phyloP scores from a whole-genome alignment of 2,329 filamentous ascomycete species.

The Colletotrichum sp. region DNA sequence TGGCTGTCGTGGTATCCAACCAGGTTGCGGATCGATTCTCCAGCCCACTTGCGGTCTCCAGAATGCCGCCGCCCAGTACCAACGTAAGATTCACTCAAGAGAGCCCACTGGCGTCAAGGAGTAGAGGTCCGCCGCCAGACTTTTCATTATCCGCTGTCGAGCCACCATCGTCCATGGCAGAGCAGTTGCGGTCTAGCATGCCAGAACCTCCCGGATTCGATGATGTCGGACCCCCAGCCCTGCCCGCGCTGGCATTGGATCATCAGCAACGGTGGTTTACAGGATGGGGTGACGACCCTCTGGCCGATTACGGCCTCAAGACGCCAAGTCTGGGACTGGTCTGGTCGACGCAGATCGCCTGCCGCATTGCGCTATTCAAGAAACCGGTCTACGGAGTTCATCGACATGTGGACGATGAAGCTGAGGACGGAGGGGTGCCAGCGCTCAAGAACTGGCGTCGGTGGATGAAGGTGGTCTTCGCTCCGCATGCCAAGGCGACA shows the following conservation, averaged over 20 bases:
- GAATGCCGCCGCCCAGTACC: conserved; percentile 23
- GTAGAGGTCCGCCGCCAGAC: conserved; percentile 31
- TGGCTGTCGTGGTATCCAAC: conserved; percentile 92
- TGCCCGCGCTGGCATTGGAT: conserved; percentile 72
- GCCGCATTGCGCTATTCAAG: conserved; percentile 82
- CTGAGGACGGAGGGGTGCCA: conserved; percentile 44
- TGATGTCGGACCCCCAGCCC: conserved; percentile 36
- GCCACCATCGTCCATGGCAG: conserved; percentile 45
- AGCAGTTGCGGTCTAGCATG: conserved; percentile 38
- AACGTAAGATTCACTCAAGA: conserved; percentile 38
- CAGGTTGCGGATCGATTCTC: conserved; percentile 91
- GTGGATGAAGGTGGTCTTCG: conserved; percentile 90
- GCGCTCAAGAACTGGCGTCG: conserved; percentile 69
- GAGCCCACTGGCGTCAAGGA: conserved; percentile 56
- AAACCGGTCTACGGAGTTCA: conserved; percentile 57
- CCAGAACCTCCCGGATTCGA: conserved; percentile 46
- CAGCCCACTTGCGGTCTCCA: conserved; percentile 25
- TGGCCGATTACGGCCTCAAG: conserved; percentile 62
- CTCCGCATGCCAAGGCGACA: conserved; percentile 70
- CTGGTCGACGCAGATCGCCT: conserved; percentile 89
- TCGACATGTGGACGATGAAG: conserved; percentile 40
- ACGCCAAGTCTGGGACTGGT: conserved; percentile 87
- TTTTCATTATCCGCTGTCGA: conserved; percentile 30
- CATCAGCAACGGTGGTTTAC: conserved; percentile 96
- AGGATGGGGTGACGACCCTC: conserved; percentile 82